Evolutionary conservation across 345 rosid genomes (phyloP).

Genomic region (Linum usitatissimum): DNA sequence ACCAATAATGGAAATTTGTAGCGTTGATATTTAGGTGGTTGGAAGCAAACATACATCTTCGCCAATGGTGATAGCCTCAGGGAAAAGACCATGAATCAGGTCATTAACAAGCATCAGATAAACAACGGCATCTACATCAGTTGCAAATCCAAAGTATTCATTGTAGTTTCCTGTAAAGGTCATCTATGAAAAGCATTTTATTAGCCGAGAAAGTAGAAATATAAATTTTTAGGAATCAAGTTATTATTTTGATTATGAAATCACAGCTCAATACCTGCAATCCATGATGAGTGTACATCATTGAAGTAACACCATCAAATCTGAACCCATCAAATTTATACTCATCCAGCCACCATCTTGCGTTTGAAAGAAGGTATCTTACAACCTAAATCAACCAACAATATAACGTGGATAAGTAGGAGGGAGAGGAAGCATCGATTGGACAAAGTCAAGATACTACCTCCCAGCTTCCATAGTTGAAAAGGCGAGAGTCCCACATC

Average conservation of each 20-base stretch:
- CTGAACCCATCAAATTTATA: constrained; percentile 92
- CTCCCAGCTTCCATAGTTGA: constrained; percentile 97
- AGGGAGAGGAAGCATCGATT: not conserved
- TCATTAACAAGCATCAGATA: constrained; percentile 94
- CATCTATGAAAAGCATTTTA: constrained; percentile 34
- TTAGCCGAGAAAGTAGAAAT: not conserved
- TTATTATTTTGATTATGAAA: not conserved
- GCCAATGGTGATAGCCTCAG: constrained; percentile 77
- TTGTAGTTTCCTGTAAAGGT: constrained; percentile 81
- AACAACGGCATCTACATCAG: constrained; percentile 85
- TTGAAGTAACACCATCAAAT: constrained; percentile 97
- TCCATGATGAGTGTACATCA: constrained; percentile 99
- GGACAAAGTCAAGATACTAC: constrained; percentile 20
- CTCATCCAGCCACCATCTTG: constrained; percentile 99
- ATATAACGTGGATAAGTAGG: constrained; percentile 3
- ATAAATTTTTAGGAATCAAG: not conserved
- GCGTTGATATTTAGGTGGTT: not conserved
- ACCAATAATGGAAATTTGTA: not conserved
- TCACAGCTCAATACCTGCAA: constrained; percentile 39
- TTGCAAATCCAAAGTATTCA: constrained; percentile 82
- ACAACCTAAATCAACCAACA: constrained; percentile 44
- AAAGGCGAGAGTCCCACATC: constrained; percentile 99
- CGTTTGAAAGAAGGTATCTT: constrained; percentile 88
- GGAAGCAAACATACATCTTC: constrained; percentile 67
- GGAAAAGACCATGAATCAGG: constrained; percentile 86